A percentile compares a stretch with the other conserved stretches of the same genome.
Evolutionary conservation across 169 alveolate species (phyloP).

Genomic region (Neospora caninum): DNA sequence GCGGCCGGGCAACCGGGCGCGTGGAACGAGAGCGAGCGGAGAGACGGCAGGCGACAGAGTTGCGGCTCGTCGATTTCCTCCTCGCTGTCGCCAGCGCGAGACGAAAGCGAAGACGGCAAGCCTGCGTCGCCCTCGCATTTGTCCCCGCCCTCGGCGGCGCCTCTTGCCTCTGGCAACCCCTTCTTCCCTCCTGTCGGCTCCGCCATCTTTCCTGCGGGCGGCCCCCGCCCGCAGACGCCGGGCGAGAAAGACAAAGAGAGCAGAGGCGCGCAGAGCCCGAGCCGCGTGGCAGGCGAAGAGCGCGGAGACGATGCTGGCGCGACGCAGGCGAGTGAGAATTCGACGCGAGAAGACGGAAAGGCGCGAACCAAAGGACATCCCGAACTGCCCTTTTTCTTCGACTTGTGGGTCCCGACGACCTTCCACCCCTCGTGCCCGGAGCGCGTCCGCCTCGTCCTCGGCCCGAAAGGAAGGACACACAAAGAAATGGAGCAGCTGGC

Average conservation of each 20-base stretch:
- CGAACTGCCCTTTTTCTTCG: constrained; percentile 18
- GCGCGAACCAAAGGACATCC: neutral
- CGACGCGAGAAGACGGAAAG: neutral
- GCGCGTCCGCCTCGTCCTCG: constrained; percentile 48
- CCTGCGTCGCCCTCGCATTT: neutral
- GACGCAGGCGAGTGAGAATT: neutral
- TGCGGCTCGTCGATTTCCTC: neutral
- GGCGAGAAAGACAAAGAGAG: neutral
- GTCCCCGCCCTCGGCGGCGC: neutral
- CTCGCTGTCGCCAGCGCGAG: neutral
- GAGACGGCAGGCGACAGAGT: neutral
- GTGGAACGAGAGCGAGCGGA: neutral
- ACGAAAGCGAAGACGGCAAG: neutral
- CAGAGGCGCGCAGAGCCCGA: neutral
- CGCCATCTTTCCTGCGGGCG: neutral
- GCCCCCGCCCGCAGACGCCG: neutral
- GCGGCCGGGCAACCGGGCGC: neutral
- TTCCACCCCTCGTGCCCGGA: constrained; percentile 52
- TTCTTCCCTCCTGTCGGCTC: neutral
- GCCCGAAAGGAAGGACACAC: constrained; percentile 58
- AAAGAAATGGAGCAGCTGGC: constrained; percentile 57
- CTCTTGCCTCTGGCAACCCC: neutral
- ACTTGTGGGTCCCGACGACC: constrained; percentile 66
- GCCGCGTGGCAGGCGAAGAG: neutral
- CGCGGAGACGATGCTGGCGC: neutral